phyloP scores from a whole-genome alignment of 2,329 filamentous ascomycete genomes.

The Rutstroemia sp. region DNA sequence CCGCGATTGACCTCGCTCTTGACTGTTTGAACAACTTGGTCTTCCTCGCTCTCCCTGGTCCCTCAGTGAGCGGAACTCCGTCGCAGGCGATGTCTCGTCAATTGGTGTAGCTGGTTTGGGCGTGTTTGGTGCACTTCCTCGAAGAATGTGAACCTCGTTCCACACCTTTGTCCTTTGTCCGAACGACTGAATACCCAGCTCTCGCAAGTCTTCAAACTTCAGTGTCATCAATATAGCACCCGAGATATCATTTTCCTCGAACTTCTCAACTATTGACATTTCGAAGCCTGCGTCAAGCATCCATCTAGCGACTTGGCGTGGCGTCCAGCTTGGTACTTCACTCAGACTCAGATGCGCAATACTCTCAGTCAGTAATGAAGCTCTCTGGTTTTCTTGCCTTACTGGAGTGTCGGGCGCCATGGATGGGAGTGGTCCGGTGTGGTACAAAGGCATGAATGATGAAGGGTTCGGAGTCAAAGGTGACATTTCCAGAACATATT shows the following conservation, averaged over 20 bases:
- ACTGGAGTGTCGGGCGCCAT: not conserved
- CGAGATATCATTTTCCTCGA: constrained; percentile 87
- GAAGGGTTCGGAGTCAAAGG: constrained; percentile 61
- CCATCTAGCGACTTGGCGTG: constrained; percentile 74
- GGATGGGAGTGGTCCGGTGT: constrained; percentile 14
- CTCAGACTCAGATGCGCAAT: constrained; percentile 49
- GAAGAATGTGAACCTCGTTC: constrained; percentile 68
- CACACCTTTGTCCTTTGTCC: constrained; percentile 73
- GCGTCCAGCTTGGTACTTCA: constrained; percentile 60
- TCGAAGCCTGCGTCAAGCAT: constrained; percentile 83
- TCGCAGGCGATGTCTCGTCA: constrained; percentile 42
- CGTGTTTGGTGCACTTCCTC: constrained; percentile 45
- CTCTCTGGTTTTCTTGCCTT: not conserved
- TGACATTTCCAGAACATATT: constrained; percentile 58
- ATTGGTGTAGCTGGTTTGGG: constrained; percentile 52
- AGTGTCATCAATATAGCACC: constrained; percentile 83
- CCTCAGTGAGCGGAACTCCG: constrained; percentile 18
- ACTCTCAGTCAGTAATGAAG: constrained; percentile 37
- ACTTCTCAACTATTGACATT: constrained; percentile 67
- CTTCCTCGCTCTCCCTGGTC: constrained; percentile 15
- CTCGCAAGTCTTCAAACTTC: constrained; percentile 80
- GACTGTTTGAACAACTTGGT: constrained; percentile 19
- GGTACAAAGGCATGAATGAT: constrained; percentile 27
- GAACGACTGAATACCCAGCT: constrained; percentile 74
- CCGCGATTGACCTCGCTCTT: constrained; percentile 18